These are phyloP conservation scores for Nicotiana noctiflora DNA, from an alignment of 257 asterid species.

Conservation along the genomic window DNA sequence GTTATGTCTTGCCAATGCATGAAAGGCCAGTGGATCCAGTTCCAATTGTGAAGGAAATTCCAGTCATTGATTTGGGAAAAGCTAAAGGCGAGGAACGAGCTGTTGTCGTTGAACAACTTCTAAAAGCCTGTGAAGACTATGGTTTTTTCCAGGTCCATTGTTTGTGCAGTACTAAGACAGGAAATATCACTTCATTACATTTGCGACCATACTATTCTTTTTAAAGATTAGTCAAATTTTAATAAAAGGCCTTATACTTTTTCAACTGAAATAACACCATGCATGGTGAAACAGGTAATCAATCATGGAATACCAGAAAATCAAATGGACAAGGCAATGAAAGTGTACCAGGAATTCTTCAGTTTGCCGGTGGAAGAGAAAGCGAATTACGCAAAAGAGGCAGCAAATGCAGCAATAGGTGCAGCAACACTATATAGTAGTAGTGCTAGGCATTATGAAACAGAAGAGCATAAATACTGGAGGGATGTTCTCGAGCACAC, in stretches of 20 bases:
- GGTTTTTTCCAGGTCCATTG: conserved; percentile 3
- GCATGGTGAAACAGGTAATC: background rate
- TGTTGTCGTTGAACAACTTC: background rate
- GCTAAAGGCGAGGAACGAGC: background rate
- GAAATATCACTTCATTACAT: too few relatives aligned
- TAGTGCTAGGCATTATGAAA: background rate
- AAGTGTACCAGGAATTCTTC: conserved; percentile 6
- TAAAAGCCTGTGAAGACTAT: conserved; percentile 5
- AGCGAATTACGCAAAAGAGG: background rate
- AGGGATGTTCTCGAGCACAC: conserved; percentile 7
- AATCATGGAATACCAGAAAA: conserved; percentile 13
- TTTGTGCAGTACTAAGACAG: background rate
- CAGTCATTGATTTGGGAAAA: conserved; percentile 3
- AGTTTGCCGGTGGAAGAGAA: background rate
- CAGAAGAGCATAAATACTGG: conserved; percentile 2
- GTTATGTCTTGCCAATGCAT: background rate
- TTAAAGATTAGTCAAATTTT: too few relatives aligned
- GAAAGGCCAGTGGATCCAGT: background rate
- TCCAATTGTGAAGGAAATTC: background rate
- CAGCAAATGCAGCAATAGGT: background rate
- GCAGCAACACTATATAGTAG: background rate
- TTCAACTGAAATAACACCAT: background rate
- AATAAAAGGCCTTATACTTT: too few relatives aligned
- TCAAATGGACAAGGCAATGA: conserved; percentile 5
- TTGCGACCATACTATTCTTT: too few relatives aligned